Evolutionary conservation across 2,329 filamentous ascomycete genomes (phyloP).

Genomic region (Alternaria tenuissima): DNA sequence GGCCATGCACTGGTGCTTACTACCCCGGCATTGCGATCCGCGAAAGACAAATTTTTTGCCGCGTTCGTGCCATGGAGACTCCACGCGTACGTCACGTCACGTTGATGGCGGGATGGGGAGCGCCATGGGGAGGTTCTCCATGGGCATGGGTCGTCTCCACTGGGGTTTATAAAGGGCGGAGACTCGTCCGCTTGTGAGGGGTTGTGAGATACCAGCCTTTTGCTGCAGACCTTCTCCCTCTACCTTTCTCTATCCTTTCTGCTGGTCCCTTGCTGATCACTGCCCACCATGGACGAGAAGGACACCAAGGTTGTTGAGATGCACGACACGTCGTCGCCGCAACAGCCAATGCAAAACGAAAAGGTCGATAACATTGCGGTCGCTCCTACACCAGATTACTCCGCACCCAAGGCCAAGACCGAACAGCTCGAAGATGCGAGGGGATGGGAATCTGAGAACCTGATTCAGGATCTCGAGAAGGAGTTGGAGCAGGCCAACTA

Average conservation of each 20-base stretch:
- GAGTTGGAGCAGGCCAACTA: slow-evolving; percentile 47
- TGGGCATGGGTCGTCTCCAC: slow-evolving; percentile 28
- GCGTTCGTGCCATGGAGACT: slow-evolving; percentile 35
- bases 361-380: slow-evolving; percentile 28
- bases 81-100: slow-evolving; percentile 30
- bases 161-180: slow-evolving; percentile 39
- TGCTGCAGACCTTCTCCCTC: slow-evolving; percentile 12
- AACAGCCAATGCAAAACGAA: slow-evolving; percentile 25
- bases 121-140: slow-evolving; percentile 34
- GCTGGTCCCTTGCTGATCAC: slow-evolving; percentile 18
- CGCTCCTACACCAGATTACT: slow-evolving; percentile 32
- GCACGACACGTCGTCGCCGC: slow-evolving; percentile 10
- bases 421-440: slow-evolving; percentile 44
- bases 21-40: slow-evolving; percentile 22
- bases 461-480: slow-evolving; percentile 54
- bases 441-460: slow-evolving; percentile 56
- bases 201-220: slow-evolving; percentile 18
- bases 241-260: slow-evolving; percentile 3
- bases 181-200: slow-evolving; percentile 8
- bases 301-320: slow-evolving; percentile 26
- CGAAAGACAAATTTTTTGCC: slow-evolving; percentile 29
- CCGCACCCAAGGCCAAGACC: slow-evolving; percentile 41
- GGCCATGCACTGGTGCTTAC: slow-evolving; percentile 16
- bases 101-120: slow-evolving; percentile 17
- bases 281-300: slow-evolving; percentile 41